These are phyloP conservation scores for Aegilops speltoides DNA, from an alignment of 176 grass and related monocot species.

Conservation along the genomic window DNA sequence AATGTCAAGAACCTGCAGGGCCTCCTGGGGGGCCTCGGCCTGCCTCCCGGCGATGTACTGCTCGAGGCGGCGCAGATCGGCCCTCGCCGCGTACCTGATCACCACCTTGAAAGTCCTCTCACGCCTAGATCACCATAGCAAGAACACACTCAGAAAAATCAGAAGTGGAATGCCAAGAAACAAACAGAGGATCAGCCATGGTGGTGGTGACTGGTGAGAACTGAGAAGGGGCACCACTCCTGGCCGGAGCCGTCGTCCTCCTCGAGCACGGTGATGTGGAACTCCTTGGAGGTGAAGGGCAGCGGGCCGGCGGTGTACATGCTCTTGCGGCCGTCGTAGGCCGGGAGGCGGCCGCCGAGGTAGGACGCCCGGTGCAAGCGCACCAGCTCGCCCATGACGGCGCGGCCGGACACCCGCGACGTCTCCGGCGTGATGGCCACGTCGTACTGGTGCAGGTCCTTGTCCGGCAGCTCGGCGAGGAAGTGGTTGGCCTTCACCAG, in stretches of 20 bases:
- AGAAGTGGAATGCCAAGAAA: background rate
- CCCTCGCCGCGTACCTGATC: slow-evolving; percentile 70
- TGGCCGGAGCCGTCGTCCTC: slow-evolving; percentile 71
- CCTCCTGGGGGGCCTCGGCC: slow-evolving; percentile 83
- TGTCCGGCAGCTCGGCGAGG: slow-evolving; percentile 77
- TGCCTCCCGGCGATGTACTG: slow-evolving; percentile 73
- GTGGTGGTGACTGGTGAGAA: background rate
- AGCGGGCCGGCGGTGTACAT: slow-evolving; percentile 81
- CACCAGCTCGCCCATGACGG: slow-evolving; percentile 74
- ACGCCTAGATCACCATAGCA: slow-evolving; percentile 39
- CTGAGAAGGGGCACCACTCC: background rate
- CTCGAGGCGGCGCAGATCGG: slow-evolving; percentile 65
- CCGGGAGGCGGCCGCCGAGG: slow-evolving; percentile 82
- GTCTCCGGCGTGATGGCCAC: slow-evolving; percentile 70
- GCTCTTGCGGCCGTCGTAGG: slow-evolving; percentile 90
- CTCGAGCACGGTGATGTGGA: slow-evolving; percentile 60
- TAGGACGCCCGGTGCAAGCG: slow-evolving; percentile 56
- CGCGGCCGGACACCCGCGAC: slow-evolving; percentile 53
- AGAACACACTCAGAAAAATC: background rate
- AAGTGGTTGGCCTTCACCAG: slow-evolving; percentile 96
- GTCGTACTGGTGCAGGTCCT: slow-evolving; percentile 95
- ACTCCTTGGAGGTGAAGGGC: slow-evolving; percentile 76
- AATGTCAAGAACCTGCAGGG: slow-evolving; percentile 91
- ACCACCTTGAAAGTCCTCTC: slow-evolving; percentile 69
- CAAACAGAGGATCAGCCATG: background rate